Evolutionary conservation across 257 asterid genomes (phyloP), one percentile per base, ranked within the genome.

Genomic region (Solanum pennellii): DNA sequence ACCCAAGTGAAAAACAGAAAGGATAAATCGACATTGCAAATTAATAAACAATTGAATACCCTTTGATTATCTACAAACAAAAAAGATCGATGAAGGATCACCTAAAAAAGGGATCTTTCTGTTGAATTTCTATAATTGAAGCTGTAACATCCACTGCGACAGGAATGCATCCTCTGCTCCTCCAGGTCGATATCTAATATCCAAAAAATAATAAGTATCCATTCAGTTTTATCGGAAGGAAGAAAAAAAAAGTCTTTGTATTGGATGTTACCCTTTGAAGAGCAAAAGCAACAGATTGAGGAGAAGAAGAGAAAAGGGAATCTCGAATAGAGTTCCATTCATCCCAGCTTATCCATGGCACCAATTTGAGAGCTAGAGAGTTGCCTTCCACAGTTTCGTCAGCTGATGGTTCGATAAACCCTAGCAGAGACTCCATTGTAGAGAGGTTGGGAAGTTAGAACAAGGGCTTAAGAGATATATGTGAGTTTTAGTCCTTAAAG

Each of bases 341-440:
- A 59, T 92, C 98, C 99, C 98, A 95, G 91, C 90, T 92, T 12
- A 94, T 89, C 99, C 99, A 96, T 3, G 98, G 98, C 52, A 95
- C 99, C 89, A 91, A 89, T 92, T 94, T 96, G 91, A 89, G 90
- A 76, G 93, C 69, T 42, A 69, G 89, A 20, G 91, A 84, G 31
- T 91, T 91, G 59, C 88, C 92, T 16, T 90, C 92, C 1, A 82
- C 89, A 88, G 86, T 92, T 87, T 92, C 95, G 87, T 90, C 82
- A 21, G 72, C 29, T 16, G 89, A 72, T 39, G 89, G 86, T 65
- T 89, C 95, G 52, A 45, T 86, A 84, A 94, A 92, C 92, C 94
- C 98, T 86, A 93, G 75, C 86, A 91, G 65, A 60, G 90, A 86
- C 87, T 92, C 98, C 98, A 95, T 94, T 16, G 80, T 18, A 60